phyloP scores from a whole-genome alignment of 208 protist genomes.

The Angomonas deanei region DNA sequence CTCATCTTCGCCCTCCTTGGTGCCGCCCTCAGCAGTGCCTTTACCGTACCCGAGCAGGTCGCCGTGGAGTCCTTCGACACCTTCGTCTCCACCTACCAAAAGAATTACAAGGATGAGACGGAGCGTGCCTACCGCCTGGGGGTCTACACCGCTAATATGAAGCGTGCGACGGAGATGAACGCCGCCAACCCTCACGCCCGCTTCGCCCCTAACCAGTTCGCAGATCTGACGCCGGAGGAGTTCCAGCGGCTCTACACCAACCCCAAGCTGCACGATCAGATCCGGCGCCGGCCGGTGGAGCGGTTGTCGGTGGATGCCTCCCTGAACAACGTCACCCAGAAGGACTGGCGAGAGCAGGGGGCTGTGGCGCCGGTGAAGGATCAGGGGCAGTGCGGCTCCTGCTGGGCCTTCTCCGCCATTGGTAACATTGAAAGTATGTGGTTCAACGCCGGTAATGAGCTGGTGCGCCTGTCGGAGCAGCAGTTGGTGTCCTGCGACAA shows the following conservation, averaged over 20 bases:
- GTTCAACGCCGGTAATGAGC: conserved; percentile 32
- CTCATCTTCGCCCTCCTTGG: conserved; percentile 8
- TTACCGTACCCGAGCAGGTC: not conserved
- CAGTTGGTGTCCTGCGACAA: conserved; percentile 92
- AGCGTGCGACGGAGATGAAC: conserved; percentile 16
- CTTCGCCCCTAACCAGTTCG: conserved; percentile 37
- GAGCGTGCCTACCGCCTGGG: conserved; percentile 46
- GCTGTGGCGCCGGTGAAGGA: conserved; percentile 93
- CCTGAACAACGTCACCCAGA: not conserved
- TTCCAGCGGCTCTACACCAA: conserved; percentile 38
- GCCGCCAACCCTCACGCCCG: conserved; percentile 57
- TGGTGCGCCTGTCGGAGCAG: conserved; percentile 91
- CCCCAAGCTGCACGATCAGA: conserved; percentile 9
- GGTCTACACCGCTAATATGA: conserved; percentile 65
- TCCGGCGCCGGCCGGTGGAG: not conserved
- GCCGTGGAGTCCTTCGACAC: conserved; percentile 29
- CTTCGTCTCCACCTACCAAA: conserved; percentile 69
- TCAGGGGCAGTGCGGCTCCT: conserved; percentile 94
- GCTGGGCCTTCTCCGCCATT: conserved; percentile 95
- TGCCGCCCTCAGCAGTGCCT: not conserved
- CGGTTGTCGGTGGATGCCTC: not conserved
- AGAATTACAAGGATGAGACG: conserved; percentile 43
- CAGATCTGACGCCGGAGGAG: conserved; percentile 46
- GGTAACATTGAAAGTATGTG: conserved; percentile 87
- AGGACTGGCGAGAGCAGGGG: conserved; percentile 84